phyloP scores from a whole-genome alignment of 78 protist genomes.

The Andalucia godoyi region DNA sequence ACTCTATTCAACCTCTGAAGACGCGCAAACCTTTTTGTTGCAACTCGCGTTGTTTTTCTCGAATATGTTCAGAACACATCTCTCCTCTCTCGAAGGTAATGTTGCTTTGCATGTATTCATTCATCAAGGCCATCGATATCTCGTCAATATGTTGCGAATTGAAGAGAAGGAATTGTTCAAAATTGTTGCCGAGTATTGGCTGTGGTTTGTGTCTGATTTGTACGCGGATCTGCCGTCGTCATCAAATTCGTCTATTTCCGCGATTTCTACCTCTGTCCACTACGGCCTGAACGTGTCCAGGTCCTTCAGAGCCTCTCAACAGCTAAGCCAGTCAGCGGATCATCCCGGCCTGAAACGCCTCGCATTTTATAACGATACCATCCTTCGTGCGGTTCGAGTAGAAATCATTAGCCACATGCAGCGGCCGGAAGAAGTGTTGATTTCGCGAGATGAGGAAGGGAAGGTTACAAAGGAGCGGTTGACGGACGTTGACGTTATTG shows the following conservation, averaged over 20 bases:
- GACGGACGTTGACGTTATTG: slow-evolving; percentile 44
- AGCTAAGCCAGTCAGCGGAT: background rate
- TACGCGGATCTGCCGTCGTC: background rate
- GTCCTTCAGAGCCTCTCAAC: slow-evolving; percentile 3
- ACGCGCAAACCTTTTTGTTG: too few species aligned
- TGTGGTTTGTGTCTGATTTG: slow-evolving; percentile 18
- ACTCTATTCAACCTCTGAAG: too few species aligned
- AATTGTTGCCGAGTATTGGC: slow-evolving; percentile 93
- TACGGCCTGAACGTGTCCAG: background rate
- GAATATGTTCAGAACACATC: too few species aligned
- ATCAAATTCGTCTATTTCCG: background rate
- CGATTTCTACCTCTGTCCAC: too few species aligned
- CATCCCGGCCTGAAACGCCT: background rate
- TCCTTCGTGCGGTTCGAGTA: slow-evolving; percentile 64
- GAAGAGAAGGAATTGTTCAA: slow-evolving; percentile 86
- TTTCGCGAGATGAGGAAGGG: slow-evolving; percentile 92
- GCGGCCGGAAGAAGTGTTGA: slow-evolving; percentile 96
- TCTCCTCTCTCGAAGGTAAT: too few species aligned
- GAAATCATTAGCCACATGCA: slow-evolving; percentile 86
- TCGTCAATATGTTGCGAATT: slow-evolving; percentile 69
- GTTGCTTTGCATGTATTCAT: too few species aligned
- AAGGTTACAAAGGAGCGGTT: slow-evolving; percentile 78
- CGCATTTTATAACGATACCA: background rate
- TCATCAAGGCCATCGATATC: slow-evolving; percentile 32
- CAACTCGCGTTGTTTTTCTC: too few species aligned